Percentiles rank a stretch among this genome's conserved stretches.
Conservation (phyloP, 2,329 filamentous ascomycete genomes). For the Fusarium sp. region DNA sequence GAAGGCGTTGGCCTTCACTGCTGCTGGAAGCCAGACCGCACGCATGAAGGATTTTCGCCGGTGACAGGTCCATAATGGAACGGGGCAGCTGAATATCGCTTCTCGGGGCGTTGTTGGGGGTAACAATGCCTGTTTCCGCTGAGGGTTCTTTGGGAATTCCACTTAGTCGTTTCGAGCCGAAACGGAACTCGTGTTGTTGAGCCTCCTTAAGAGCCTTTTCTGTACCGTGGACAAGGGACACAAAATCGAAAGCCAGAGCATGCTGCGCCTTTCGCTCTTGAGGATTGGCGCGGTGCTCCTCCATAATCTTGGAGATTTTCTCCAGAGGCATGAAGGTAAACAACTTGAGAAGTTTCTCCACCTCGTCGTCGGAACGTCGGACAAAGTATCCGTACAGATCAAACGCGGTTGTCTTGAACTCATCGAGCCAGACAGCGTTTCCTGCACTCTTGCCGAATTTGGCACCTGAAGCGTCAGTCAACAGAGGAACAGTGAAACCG, state of each 20-base stretch:
- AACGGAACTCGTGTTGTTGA: slow-evolving; percentile 63
- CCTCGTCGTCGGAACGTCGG: slow-evolving; percentile 81
- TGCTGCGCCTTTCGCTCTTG: slow-evolving; percentile 85
- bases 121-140: slow-evolving; percentile 50
- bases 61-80: slow-evolving; percentile 67
- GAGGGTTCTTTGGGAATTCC: slow-evolving; percentile 50
- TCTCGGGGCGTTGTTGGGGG: slow-evolving; percentile 62
- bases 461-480: slow-evolving; percentile 85
- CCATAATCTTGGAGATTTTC: slow-evolving; percentile 76
- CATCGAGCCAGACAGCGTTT: slow-evolving; percentile 93
- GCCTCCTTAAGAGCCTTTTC: slow-evolving; percentile 73
- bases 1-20: slow-evolving; percentile 70
- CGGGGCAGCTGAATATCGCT: slow-evolving; percentile 70
- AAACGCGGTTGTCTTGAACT: slow-evolving; percentile 81
- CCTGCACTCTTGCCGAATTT: slow-evolving; percentile 97
- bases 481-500: slow-evolving; percentile 89
- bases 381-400: slow-evolving; percentile 94
- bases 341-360: slow-evolving; percentile 84
- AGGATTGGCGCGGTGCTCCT: slow-evolving; percentile 74
- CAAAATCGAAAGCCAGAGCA: slow-evolving; percentile 82
- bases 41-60: slow-evolving; percentile 70
- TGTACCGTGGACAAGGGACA: slow-evolving; percentile 81
- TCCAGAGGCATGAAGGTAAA: slow-evolving; percentile 87
- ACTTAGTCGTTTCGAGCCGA: slow-evolving; percentile 53
- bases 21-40: slow-evolving; percentile 68